Evolutionary conservation across 2,329 filamentous ascomycete genomes (phyloP).

Genomic region (Zasmidium citrigriseum): DNA sequence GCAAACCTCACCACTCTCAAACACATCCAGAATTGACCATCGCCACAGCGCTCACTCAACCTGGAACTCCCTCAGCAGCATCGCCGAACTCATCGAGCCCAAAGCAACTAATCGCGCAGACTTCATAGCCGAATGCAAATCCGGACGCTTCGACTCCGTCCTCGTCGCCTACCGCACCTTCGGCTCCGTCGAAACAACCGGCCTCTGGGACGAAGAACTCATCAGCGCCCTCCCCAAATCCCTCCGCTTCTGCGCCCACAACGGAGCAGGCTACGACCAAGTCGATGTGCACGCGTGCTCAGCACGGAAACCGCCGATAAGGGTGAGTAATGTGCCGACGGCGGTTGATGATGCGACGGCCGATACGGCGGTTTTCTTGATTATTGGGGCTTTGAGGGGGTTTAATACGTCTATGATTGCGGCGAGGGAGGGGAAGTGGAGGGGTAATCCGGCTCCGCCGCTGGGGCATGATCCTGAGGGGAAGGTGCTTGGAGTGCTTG

Average conservation of each 20-base stretch:
- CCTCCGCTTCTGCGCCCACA: constrained; percentile 45
- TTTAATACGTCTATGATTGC: constrained; percentile 67
- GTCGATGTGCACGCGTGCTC: constrained; percentile 74
- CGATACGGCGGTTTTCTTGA: constrained; percentile 77
- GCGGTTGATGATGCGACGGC: constrained; percentile 82
- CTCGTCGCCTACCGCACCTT: constrained; percentile 66
- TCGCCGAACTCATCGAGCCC: constrained; percentile 67
- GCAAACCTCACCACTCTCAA: not conserved
- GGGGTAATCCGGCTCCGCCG: constrained; percentile 55
- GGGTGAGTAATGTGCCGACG: constrained; percentile 78
- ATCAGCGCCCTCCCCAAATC: constrained; percentile 49
- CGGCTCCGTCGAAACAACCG: constrained; percentile 63
- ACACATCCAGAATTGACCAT: not conserved
- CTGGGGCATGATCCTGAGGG: constrained; percentile 77
- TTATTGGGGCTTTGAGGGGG: constrained; percentile 76
- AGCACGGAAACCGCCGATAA: constrained; percentile 57
- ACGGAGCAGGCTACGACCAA: constrained; percentile 80
- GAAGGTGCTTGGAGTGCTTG: constrained; percentile 76
- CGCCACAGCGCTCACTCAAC: constrained; percentile 60
- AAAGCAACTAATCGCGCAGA: constrained; percentile 62
- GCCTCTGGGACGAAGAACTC: constrained; percentile 70
- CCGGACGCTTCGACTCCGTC: constrained; percentile 67
- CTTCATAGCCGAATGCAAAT: constrained; percentile 68
- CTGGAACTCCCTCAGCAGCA: constrained; percentile 61
- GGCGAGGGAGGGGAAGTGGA: constrained; percentile 69